These are phyloP conservation scores for Lactifluus echinatus DNA, from an alignment of 768 basidiomycete species.

Conservation along the genomic window DNA sequence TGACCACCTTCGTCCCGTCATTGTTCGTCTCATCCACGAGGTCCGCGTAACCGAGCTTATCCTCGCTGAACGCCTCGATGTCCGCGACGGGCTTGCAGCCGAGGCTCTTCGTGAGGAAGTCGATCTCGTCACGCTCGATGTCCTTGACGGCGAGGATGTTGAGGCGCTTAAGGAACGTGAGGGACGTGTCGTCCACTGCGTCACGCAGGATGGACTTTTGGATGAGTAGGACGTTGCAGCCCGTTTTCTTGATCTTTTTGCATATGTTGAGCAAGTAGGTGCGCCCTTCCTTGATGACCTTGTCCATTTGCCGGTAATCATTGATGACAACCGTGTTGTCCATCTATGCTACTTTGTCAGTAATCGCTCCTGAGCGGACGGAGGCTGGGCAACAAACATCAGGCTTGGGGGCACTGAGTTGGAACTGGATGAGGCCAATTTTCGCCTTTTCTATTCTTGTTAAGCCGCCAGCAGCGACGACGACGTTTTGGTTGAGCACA, in stretches of 20 bases:
- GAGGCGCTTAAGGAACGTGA: constrained; percentile 94
- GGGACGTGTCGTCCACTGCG: constrained; percentile 95
- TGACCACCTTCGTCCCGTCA: constrained; percentile 83
- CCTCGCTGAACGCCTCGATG: constrained; percentile 94
- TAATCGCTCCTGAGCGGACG: not conserved
- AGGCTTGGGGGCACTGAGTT: constrained; percentile 94
- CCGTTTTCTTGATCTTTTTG: constrained; percentile 99
- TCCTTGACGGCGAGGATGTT: constrained; percentile 97
- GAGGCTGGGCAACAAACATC: constrained; percentile 51
- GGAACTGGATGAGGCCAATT: constrained; percentile 97
- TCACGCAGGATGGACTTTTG: constrained; percentile 99
- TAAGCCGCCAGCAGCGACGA: constrained; percentile 84
- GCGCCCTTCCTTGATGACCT: constrained; percentile 97
- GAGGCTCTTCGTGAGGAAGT: constrained; percentile 90
- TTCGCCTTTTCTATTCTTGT: constrained; percentile 97
- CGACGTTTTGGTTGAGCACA: constrained; percentile 94
- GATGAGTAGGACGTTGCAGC: constrained; percentile 97
- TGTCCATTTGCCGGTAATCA: constrained; percentile 99
- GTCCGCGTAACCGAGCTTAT: constrained; percentile 96
- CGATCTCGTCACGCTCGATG: constrained; percentile 96
- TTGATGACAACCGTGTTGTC: constrained; percentile 99
- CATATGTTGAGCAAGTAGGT: constrained; percentile 96
- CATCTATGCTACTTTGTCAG: constrained; percentile 55
- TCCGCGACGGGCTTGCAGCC: constrained; percentile 96
- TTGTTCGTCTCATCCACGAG: constrained; percentile 83